Percentiles rank a stretch among this genome's conserved stretches.
phyloP scores from a whole-genome alignment of 2,329 filamentous ascomycete species.

The Cercospora sojina region DNA sequence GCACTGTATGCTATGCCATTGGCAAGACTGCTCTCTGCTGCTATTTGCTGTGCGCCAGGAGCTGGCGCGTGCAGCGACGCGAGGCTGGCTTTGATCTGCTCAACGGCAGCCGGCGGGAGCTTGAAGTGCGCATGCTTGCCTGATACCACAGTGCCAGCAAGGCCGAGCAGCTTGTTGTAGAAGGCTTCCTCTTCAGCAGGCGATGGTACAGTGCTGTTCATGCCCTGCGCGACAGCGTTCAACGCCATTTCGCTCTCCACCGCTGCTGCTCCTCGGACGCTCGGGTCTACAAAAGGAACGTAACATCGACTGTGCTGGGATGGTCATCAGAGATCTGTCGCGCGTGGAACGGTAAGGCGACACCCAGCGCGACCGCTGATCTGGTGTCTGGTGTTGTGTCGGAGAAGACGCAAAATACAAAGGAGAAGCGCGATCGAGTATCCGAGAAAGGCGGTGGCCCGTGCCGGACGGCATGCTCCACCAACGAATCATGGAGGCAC shows the following conservation, averaged over 20 bases:
- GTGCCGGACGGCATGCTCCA: not conserved
- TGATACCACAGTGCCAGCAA: conserved; percentile 77
- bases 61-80: conserved; percentile 14
- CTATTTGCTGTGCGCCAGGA: conserved; percentile 11
- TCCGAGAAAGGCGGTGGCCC: not conserved
- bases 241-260: conserved; percentile 24
- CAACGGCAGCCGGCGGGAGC: conserved; percentile 55
- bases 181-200: conserved; percentile 39
- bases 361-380: conserved; percentile 1
- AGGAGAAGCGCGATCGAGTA: conserved; percentile 10
- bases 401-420: not conserved
- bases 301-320: conserved; percentile 19
- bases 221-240: conserved; percentile 17
- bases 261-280: conserved; percentile 8
- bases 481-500: conserved; percentile 7
- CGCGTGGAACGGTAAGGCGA: not conserved
- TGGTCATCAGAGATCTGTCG: conserved; percentile 3
- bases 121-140: conserved; percentile 68
- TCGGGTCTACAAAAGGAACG: conserved; percentile 20
- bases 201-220: conserved; percentile 26
- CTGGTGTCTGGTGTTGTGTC: conserved; percentile 9
- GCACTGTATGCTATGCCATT: conserved; percentile 26
- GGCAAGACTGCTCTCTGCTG: conserved; percentile 16
- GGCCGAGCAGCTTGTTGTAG: conserved; percentile 75
- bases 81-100: conserved; percentile 35